These are phyloP conservation scores for Cercophora sp. DNA, from an alignment of 495 filamentous ascomycete species.

Conservation along the genomic window DNA sequence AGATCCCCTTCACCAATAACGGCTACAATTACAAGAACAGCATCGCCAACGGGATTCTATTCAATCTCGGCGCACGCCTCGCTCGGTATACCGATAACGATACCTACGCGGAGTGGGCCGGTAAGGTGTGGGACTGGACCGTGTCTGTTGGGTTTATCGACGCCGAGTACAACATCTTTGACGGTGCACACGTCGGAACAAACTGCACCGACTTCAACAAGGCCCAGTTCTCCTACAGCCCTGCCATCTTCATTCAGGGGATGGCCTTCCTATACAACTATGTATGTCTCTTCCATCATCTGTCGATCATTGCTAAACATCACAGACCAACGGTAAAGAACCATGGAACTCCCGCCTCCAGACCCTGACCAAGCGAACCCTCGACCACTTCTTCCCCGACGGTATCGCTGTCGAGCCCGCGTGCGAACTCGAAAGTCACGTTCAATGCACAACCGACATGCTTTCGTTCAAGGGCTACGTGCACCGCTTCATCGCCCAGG, in stretches of 20 bases:
- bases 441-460: conserved; percentile 63
- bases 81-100: conserved; percentile 63
- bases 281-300: conserved; percentile 31
- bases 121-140: conserved; percentile 61
- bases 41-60: conserved; percentile 66
- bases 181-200: conserved; percentile 53
- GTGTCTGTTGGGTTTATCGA: conserved; percentile 53
- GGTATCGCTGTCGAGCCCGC: conserved; percentile 52
- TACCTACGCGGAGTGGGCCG: conserved; percentile 66
- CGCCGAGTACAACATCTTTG: conserved; percentile 55
- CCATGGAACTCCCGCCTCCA: conserved; percentile 56
- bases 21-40: conserved; percentile 78
- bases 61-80: conserved; percentile 67
- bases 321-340: conserved; percentile 35
- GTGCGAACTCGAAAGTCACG: conserved; percentile 52
- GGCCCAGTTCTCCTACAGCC: conserved; percentile 63
- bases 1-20: conserved; percentile 64
- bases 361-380: conserved; percentile 52
- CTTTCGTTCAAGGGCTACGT: conserved; percentile 75
- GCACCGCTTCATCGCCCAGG: conserved; percentile 64
- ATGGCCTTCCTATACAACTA: conserved; percentile 66
- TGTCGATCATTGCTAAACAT: not conserved
- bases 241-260: conserved; percentile 61
- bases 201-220: conserved; percentile 54
- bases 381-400: conserved; percentile 53